Base-by-base conservation (phyloP, 345 rosid genomes). In the Arabidopsis arenosa region DNA sequence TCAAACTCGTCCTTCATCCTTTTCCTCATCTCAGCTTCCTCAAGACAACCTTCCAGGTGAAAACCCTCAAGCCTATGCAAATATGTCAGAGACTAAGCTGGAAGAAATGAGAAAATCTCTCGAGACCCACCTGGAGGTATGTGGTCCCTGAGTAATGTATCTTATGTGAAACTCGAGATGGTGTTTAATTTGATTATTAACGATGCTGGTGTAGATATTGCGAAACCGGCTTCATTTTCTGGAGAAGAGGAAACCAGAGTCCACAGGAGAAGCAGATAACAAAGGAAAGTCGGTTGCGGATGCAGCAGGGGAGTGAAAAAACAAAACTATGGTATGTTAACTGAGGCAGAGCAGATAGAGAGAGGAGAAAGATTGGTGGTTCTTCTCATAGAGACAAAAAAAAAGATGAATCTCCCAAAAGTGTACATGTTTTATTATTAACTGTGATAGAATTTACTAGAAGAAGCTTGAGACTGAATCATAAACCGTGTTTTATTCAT, bases 71-170 rank as follows among this genome's bases (percentile, higher is more conserved):
- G 76, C 40, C 47, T 70, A 47, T 39, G 52, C 61, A 70, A 56
- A 70, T 36, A 17, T 70, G 59, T 21, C 88, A 28, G 71, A 18
- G 63, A 76, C 83, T 49, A 80, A 81, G 75, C 55, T 85, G 80
- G 93, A 93, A 66, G 84, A 84, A 15, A 92, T 88, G 79, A 85
- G 54, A 39, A 91, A 78, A 72, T 58, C 84, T 68, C 82, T 91
- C 1, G 81, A 84, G 76, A 78, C 76, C 75, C 91, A 86, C 63
- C 85, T 93, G 51, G 89, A 91, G 97, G 98, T 91, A 81, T 35
- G 76, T 53, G 55, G 10, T 39, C 47, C 23, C 44, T 43, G 57
- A 61, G 48, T 14, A 51, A 37, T 47, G 9, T 11, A 58, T 57
- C 52, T 58, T 66, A n/a, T 66, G 7, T 13, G 41, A 21, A 61